These are phyloP conservation scores for Rhypophila decipiens DNA, from an alignment of 495 filamentous ascomycete species.

Conservation along the genomic window DNA sequence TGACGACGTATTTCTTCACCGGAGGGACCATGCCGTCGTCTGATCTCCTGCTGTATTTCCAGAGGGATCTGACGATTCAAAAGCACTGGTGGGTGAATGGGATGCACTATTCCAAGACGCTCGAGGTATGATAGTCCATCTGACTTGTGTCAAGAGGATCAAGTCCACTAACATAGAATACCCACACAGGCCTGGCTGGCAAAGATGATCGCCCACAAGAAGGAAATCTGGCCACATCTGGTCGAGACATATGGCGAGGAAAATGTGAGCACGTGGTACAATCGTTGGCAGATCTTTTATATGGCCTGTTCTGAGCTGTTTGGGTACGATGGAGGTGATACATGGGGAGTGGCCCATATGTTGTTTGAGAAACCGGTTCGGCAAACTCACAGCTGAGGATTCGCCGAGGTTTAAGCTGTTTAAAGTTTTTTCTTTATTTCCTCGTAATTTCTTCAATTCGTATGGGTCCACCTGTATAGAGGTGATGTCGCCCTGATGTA, in stretches of 20 bases:
- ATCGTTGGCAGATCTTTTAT: conserved; percentile 65
- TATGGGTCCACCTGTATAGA: too few relatives aligned
- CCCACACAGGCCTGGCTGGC: conserved; percentile 11
- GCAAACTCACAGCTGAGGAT: too few relatives aligned
- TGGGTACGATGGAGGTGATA: conserved; percentile 52
- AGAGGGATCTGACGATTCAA: conserved; percentile 50
- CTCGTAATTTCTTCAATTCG: too few relatives aligned
- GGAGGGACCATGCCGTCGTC: conserved; percentile 63
- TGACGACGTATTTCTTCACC: conserved; percentile 63
- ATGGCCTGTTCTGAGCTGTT: conserved; percentile 63
- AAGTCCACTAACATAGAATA: neutral
- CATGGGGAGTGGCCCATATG: conserved; percentile 58
- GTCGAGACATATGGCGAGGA: conserved; percentile 54
- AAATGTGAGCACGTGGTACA: conserved; percentile 50
- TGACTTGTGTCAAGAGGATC: neutral
- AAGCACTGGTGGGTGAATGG: conserved; percentile 63
- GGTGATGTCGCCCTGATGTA: too few relatives aligned
- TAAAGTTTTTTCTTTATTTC: neutral
- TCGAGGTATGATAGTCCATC: conserved; percentile 41
- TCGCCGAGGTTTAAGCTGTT: too few relatives aligned
- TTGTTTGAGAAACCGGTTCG: conserved; percentile 47
- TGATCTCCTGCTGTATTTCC: conserved; percentile 60
- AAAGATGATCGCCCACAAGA: conserved; percentile 43
- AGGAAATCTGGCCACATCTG: conserved; percentile 51
- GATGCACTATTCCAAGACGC: conserved; percentile 58